Conservation (phyloP, 306 rosid species). For the Vicia sativa region DNA sequence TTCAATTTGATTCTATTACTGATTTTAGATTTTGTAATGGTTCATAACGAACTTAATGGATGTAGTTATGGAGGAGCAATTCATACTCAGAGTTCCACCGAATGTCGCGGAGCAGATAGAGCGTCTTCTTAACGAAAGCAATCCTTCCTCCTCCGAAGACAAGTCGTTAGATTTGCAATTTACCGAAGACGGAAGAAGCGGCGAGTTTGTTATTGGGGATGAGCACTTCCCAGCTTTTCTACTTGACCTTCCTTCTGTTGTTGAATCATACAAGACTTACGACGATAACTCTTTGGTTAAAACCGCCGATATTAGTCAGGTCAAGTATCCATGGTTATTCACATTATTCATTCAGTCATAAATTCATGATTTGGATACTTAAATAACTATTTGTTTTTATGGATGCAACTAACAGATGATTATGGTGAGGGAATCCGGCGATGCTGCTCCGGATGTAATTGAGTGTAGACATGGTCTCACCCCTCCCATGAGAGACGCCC, state of each 20-base stretch:
- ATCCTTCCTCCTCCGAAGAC: slow-evolving; percentile 44
- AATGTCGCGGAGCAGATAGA: slow-evolving; percentile 45
- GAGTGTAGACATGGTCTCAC: slow-evolving; percentile 94
- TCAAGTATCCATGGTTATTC: slow-evolving; percentile 17
- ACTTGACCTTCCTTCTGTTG: slow-evolving; percentile 76
- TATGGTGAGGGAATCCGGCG: slow-evolving; percentile 49
- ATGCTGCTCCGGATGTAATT: slow-evolving; percentile 55
- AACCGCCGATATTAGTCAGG: slow-evolving; percentile 60
- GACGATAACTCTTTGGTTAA: slow-evolving; percentile 81
- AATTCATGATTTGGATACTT: background rate
- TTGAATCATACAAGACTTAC: slow-evolving; percentile 83
- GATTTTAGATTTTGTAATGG: slow-evolving; percentile 1
- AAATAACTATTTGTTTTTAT: background rate
- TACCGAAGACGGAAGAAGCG: slow-evolving; percentile 45
- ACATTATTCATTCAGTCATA: slow-evolving; percentile 7
- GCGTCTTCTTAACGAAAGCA: slow-evolving; percentile 42
- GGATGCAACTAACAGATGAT: slow-evolving; percentile 39
- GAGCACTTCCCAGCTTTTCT: slow-evolving; percentile 80
- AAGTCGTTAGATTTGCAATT: slow-evolving; percentile 47
- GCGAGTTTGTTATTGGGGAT: slow-evolving; percentile 47
- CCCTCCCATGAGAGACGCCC: slow-evolving; percentile 97
- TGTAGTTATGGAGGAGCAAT: slow-evolving; percentile 47
- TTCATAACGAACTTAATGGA: slow-evolving; percentile 1
- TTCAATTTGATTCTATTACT: slow-evolving; percentile 7
- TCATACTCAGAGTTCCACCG: slow-evolving; percentile 48